These are phyloP conservation scores for Ophiognomonia clavigignenti-juglandacearum DNA, from an alignment of 2,329 filamentous ascomycete species.

Conservation along the genomic window DNA sequence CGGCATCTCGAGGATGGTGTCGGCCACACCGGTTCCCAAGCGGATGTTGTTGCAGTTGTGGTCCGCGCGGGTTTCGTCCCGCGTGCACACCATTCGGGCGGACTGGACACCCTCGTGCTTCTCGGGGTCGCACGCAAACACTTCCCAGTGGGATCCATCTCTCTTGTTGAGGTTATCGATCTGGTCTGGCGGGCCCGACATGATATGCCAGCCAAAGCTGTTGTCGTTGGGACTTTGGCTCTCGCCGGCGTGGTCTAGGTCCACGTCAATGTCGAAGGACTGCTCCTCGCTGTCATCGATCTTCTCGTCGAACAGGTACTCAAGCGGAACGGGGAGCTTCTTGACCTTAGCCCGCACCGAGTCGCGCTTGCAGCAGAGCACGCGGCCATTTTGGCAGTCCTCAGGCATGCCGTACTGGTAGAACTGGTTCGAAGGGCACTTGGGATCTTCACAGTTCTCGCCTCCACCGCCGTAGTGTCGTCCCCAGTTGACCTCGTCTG, in stretches of 20 bases:
- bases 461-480: too few relatives aligned
- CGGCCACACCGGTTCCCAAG: conserved; percentile 29
- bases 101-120: conserved; percentile 27
- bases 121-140: conserved; percentile 31
- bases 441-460: too few relatives aligned
- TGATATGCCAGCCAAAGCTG: conserved; percentile 28
- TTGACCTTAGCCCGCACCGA: conserved; percentile 25
- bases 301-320: conserved; percentile 30
- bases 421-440: too few relatives aligned
- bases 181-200: conserved; percentile 28
- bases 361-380: conserved; percentile 28
- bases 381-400: conserved; percentile 22
- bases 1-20: conserved; percentile 37
- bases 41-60: conserved; percentile 34
- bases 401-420: conserved; percentile 20
- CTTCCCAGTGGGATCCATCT: conserved; percentile 39
- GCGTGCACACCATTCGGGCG: conserved; percentile 32
- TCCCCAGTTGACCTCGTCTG: too few relatives aligned
- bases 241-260: conserved; percentile 25
- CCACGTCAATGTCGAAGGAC: conserved; percentile 23
- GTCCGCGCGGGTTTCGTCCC: conserved; percentile 24
- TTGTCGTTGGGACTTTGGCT: conserved; percentile 24
- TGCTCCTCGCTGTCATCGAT: conserved; percentile 26
- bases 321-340: conserved; percentile 31
- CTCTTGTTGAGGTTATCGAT: conserved; percentile 32